Evolutionary conservation across 192 early-diverging fungal species (phyloP).

Genomic region (Backusella westeae): DNA sequence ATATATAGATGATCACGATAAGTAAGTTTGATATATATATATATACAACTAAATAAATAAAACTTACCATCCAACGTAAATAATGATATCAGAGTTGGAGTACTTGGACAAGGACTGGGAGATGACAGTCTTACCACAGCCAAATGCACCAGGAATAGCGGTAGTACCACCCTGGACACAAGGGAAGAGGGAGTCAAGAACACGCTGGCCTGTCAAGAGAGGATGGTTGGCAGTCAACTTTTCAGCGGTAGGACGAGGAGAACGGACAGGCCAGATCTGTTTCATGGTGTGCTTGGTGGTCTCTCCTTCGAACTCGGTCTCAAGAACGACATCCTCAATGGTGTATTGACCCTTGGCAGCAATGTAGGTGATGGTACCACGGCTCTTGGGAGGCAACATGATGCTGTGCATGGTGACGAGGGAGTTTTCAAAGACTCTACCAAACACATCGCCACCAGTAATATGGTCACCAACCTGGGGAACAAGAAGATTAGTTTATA

Average conservation of each 20-base stretch:
- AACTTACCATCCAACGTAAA: conserved; percentile 92
- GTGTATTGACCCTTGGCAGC: conserved; percentile 92
- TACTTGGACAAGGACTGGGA: conserved; percentile 99
- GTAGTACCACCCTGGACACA: conserved; percentile 99
- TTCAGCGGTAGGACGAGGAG: conserved; percentile 91
- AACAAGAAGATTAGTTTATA: not conserved
- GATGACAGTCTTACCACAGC: conserved; percentile 99
- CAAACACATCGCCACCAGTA: conserved; percentile 97
- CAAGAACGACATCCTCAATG: conserved; percentile 86
- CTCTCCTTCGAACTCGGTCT: conserved; percentile 97
- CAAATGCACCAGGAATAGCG: conserved; percentile 99
- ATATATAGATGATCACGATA: conserved; percentile 15
- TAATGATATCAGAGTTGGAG: conserved; percentile 99
- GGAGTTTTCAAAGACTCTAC: conserved; percentile 92
- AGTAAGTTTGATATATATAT: not conserved
- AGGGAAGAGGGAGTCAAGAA: conserved; percentile 98
- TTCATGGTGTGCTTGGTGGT: conserved; percentile 92
- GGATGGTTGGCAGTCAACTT: conserved; percentile 96
- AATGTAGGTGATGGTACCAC: conserved; percentile 96
- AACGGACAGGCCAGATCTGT: conserved; percentile 97
- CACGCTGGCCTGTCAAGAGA: conserved; percentile 96
- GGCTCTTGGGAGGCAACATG: conserved; percentile 90
- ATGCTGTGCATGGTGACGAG: conserved; percentile 90
- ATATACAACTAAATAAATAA: conserved; percentile 29
- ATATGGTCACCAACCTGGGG: conserved; percentile 90